phyloP scores from a whole-genome alignment of 1,139 yeast species.

The Yamadazyma diospyri region DNA sequence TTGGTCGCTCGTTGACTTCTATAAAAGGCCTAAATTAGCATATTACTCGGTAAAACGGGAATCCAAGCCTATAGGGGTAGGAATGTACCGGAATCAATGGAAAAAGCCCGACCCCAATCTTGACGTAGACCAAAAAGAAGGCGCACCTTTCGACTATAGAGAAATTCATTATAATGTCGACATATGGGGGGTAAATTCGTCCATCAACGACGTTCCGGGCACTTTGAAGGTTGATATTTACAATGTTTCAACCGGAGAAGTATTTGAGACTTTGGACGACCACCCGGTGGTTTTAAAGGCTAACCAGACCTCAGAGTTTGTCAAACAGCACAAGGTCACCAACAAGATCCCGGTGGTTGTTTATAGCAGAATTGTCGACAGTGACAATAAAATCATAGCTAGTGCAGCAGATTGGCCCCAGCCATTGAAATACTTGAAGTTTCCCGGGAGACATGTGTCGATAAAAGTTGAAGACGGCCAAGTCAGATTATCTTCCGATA shows the following conservation, averaged over 20 bases:
- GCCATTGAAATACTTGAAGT: conserved; percentile 42
- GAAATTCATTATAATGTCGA: conserved; percentile 21
- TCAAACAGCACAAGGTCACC: conserved; percentile 14
- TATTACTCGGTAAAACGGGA: conserved; percentile 46
- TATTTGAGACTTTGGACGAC: conserved; percentile 15
- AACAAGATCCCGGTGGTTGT: conserved; percentile 20
- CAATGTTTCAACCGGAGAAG: conserved; percentile 27
- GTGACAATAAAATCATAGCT: conserved; percentile 20
- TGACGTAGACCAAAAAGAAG: conserved; percentile 21
- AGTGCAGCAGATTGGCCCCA: conserved; percentile 51
- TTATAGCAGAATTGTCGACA: conserved; percentile 16
- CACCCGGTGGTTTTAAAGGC: conserved; percentile 21
- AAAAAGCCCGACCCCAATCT: conserved; percentile 16
- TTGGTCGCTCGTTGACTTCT: conserved; percentile 44
- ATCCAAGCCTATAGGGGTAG: conserved; percentile 28
- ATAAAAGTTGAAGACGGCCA: conserved; percentile 16
- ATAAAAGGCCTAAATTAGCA: conserved; percentile 38
- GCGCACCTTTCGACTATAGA: conserved; percentile 17
- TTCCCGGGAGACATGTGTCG: conserved; percentile 19
- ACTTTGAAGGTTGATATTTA: conserved; percentile 26
- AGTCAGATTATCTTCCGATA: conserved; percentile 21
- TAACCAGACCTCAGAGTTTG: conserved; percentile 33
- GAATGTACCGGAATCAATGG: conserved; percentile 26
- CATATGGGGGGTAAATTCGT: conserved; percentile 42
- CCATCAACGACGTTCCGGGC: conserved; percentile 18